phyloP scores from a whole-genome alignment of 257 asterid species.

The Solanum lycopersicoides region DNA sequence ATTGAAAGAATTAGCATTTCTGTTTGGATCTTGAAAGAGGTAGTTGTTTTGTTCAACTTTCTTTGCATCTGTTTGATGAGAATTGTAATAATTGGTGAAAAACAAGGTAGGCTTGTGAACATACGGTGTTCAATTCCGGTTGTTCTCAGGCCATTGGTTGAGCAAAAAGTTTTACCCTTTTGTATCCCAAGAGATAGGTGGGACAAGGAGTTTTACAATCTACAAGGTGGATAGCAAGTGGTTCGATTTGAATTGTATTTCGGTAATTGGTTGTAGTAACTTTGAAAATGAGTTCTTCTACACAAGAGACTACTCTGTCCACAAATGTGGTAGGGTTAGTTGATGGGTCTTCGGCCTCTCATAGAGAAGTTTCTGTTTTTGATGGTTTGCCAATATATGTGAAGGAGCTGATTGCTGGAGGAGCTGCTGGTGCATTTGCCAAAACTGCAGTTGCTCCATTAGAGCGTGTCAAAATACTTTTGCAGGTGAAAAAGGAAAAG shows the following conservation, averaged over 20 bases:
- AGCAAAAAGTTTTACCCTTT: constrained; percentile 36
- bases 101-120: constrained; percentile 65
- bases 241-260: not conserved
- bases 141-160: constrained; percentile 83
- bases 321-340: constrained; percentile 52
- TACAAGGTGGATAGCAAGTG: constrained; percentile 57
- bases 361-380: constrained; percentile 33
- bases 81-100: constrained; percentile 33
- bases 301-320: constrained; percentile 65
- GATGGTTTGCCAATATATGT: constrained; percentile 73
- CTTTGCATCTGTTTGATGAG: constrained; percentile 55
- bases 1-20: not conserved
- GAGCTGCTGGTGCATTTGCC: constrained; percentile 90
- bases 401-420: constrained; percentile 96
- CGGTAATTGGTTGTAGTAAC: not conserved
- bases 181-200: constrained; percentile 62
- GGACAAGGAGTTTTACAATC: constrained; percentile 77
- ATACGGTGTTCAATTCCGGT: constrained; percentile 25
- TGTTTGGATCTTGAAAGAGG: not conserved
- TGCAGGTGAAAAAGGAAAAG: constrained; percentile 51
- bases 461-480: constrained; percentile 83
- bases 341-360: constrained; percentile 39
- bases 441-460: constrained; percentile 93
- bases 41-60: not conserved
- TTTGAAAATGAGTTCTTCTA: constrained; percentile 57